Base-by-base conservation (phyloP, 2,329 filamentous ascomycete genomes). In the Aureobasidium sp. region DNA sequence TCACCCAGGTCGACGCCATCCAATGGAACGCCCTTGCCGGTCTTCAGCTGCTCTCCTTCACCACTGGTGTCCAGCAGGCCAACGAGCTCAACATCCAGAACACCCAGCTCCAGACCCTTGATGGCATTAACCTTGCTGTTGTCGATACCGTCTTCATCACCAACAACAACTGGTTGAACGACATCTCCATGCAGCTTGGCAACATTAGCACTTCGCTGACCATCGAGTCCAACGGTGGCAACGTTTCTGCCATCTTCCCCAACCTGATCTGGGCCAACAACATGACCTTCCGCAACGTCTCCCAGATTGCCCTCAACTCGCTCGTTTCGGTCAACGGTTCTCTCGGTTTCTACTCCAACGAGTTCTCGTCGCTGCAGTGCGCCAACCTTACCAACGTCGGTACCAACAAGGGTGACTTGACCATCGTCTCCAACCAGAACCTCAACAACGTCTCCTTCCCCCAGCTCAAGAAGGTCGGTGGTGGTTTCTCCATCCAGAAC, bases 401-500 rank as follows among this genome's bases (percentile, higher is more conserved):
- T 55, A 32, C 35, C 48, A 51, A 51, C 48, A 77, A 78, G 55
- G 75, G 75, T 63, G 76, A 78, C 52, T 68, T 85, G 42, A 72
- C 77, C 59, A 74, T 85, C 63, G 73, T 75, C 61, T 73, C 73
- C 70, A 83, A 83, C 74, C 63, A 69, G 58, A 63, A 75, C 58
- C 65, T 85, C 57, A 71, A 73, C 67, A 95, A 95, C 79, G 77
- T 96, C 71, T 83, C 84, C 56, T 79, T 95, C 71, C 84, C 86
- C 42, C 41, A 66, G 19, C 77, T 97, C 40, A 78, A 75, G 60
- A 78, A 72, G 52, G 79, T 95, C 64, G 81, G 79, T 61, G 90
- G 88, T 74, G 88, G 86, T 68, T 80, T 95, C 68, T 83, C 86
- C 62, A 81, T 98, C 66, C 85, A 87, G 72, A 95, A 95, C 81